phyloP scores from a whole-genome alignment of 148 eudicot genomes.

The Euryodendron excelsum region DNA sequence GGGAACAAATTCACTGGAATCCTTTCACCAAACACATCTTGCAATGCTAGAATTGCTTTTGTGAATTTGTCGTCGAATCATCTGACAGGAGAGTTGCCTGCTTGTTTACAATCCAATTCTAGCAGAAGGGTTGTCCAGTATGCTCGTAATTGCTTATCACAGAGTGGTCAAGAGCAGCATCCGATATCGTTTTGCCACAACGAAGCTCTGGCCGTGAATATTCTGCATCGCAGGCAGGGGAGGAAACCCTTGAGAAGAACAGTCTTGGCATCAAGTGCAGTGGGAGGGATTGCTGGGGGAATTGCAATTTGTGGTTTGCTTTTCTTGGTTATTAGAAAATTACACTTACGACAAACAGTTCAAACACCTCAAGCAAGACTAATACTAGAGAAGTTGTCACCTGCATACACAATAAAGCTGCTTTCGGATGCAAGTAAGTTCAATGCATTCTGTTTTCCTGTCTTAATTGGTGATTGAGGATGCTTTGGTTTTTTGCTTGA shows the following conservation, averaged over 20 bases:
- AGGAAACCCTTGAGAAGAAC: conserved; percentile 32
- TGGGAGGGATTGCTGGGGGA: conserved; percentile 55
- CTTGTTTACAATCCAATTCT: conserved; percentile 33
- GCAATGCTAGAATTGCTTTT: conserved; percentile 42
- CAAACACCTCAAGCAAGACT: conserved; percentile 41
- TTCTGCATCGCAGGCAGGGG: conserved; percentile 27
- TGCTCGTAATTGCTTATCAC: conserved; percentile 51
- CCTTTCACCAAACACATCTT: conserved; percentile 40
- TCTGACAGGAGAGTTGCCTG: conserved; percentile 62
- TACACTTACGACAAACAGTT: conserved; percentile 24
- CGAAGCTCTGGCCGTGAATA: conserved; percentile 71
- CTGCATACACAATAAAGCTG: conserved; percentile 49
- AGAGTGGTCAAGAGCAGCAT: conserved; percentile 34
- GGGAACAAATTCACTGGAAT: conserved; percentile 52
- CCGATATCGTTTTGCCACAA: conserved; percentile 43
- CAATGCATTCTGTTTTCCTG: neutral
- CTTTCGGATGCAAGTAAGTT: conserved; percentile 83
- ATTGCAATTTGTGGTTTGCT: conserved; percentile 49
- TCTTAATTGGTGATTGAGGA: neutral
- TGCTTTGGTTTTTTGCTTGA: neutral
- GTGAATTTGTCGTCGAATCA: conserved; percentile 53
- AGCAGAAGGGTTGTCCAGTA: conserved; percentile 25
- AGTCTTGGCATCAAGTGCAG: conserved; percentile 65
- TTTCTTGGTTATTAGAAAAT: conserved; percentile 40
- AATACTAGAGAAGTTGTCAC: conserved; percentile 57